Base-by-base conservation (phyloP, 495 filamentous ascomycete species). In the Talaromyces thailandensis region DNA sequence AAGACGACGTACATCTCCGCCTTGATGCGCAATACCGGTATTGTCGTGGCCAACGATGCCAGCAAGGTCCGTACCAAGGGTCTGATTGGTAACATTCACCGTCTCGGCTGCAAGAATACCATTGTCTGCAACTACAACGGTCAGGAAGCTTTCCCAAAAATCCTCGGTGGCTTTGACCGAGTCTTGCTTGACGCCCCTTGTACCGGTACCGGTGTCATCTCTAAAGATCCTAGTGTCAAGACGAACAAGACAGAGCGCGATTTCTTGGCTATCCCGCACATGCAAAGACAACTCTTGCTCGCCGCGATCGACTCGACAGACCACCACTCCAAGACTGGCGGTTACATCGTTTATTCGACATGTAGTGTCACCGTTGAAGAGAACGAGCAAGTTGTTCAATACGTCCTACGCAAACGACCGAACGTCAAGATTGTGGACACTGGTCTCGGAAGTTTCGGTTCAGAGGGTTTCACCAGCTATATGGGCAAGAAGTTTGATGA, bases 1-100 rank as follows among this genome's bases (percentile, higher is more conserved):
- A 98, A 98, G 76, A 96, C 92, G 7, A 97, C 95, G 3, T 91
- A 98, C 72, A 91, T 97, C 69, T 90, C 94, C 14, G 94, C 95
- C 0, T 75, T 98, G 64, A 98, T 98, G 94, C 95, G 93, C 73
- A 98, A 98, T 75, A 98, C 95, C 0, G 94, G 94, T 58, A 89
- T 86, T 64, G 88, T 98, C 57, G 94, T 98, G 71, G 94, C 94
- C 66, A 98, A 98, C 78, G 94, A 98, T 85, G 85, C 86, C 70
- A 96, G 89, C 81, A 96, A 96, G 69, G 73, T 85, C 40, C 90
- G 94, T 83, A 83, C 93, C 28, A 97, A 96, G 77, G 95, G 90
- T 89, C 73, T 98, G 62, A 96, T 98, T 68, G 94, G 94, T 76
- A 98, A 98, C 77, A 91, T 98, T 65, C 93, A 97, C 74, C 91